phyloP scores from a whole-genome alignment of 805 yeast genomes.

The Ogataea glucozyma region DNA sequence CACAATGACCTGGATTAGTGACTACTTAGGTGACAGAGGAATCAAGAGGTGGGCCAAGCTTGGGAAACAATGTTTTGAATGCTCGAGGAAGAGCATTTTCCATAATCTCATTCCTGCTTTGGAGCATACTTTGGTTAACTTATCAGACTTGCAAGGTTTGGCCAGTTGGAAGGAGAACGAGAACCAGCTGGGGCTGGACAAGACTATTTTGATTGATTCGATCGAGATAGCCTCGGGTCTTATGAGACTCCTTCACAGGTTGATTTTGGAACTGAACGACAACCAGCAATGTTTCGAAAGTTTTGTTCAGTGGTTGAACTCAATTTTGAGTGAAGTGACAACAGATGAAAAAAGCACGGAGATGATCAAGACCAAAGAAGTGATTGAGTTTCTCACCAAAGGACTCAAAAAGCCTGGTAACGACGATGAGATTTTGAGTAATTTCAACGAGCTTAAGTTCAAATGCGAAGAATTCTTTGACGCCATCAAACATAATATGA shows the following conservation, averaged over 20 bases:
- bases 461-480: slow-evolving; percentile 18
- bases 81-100: slow-evolving; percentile 46
- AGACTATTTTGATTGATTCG: slow-evolving; percentile 18
- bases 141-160: slow-evolving; percentile 44
- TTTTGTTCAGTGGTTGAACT: slow-evolving; percentile 46
- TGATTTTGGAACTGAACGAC: slow-evolving; percentile 45
- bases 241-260: slow-evolving; percentile 37
- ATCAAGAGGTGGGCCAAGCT: slow-evolving; percentile 52
- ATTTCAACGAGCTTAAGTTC: slow-evolving; percentile 16
- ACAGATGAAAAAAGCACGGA: slow-evolving; percentile 38
- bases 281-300: slow-evolving; percentile 48
- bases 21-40: slow-evolving; percentile 69
- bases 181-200: slow-evolving; percentile 22
- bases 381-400: slow-evolving; percentile 34
- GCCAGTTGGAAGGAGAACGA: slow-evolving; percentile 39
- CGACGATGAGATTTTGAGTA: slow-evolving; percentile 6
- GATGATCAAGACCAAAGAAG: slow-evolving; percentile 27
- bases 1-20: slow-evolving; percentile 59
- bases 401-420: slow-evolving; percentile 16
- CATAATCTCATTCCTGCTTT: slow-evolving; percentile 53
- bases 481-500: slow-evolving; percentile 26
- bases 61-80: slow-evolving; percentile 53
- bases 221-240: slow-evolving; percentile 25
- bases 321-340: slow-evolving; percentile 38
- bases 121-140: slow-evolving; percentile 53